Evolutionary conservation across 2,329 filamentous ascomycete genomes (phyloP).

Genomic region (Fusarium sp.): DNA sequence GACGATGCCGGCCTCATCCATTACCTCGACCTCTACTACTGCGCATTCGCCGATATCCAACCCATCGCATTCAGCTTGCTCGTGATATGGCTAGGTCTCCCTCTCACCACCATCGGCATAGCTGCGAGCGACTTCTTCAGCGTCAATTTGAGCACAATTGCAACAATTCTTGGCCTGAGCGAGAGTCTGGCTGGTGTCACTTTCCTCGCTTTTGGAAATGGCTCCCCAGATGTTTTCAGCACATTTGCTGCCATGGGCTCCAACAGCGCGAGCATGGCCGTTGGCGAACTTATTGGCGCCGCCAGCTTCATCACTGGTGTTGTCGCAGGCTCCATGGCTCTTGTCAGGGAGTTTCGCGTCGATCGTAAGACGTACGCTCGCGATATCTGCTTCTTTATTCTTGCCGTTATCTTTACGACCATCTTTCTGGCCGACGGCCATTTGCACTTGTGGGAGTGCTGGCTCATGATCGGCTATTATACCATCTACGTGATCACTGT

Average conservation of each 20-base stretch:
- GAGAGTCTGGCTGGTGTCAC: constrained; percentile 97
- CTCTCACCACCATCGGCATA: constrained; percentile 97
- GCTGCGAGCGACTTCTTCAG: constrained; percentile 99
- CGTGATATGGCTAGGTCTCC: constrained; percentile 83
- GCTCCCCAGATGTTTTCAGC: constrained; percentile 97
- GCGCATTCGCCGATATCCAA: constrained; percentile 74
- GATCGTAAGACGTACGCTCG: constrained; percentile 89
- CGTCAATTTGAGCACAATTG: constrained; percentile 94
- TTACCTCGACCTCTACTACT: constrained; percentile 94
- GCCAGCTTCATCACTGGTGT: constrained; percentile 97
- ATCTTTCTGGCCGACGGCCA: constrained; percentile 86
- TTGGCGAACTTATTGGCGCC: constrained; percentile 94
- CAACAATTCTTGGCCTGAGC: constrained; percentile 88
- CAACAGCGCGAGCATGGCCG: constrained; percentile 94
- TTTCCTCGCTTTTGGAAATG: constrained; percentile 96
- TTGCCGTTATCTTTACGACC: constrained; percentile 88
- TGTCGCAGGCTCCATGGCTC: constrained; percentile 95
- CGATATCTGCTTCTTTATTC: constrained; percentile 92
- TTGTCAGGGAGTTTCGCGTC: constrained; percentile 95
- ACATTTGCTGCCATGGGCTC: constrained; percentile 98
- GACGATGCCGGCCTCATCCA: constrained; percentile 91
- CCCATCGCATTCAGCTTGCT: constrained; percentile 84
- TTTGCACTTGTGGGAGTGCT: constrained; percentile 89
- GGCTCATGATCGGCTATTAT: constrained; percentile 91
- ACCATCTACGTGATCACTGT: constrained; percentile 89